Conservation (phyloP, 805 yeast genomes). For the Metschnikowia arizonensis region DNA sequence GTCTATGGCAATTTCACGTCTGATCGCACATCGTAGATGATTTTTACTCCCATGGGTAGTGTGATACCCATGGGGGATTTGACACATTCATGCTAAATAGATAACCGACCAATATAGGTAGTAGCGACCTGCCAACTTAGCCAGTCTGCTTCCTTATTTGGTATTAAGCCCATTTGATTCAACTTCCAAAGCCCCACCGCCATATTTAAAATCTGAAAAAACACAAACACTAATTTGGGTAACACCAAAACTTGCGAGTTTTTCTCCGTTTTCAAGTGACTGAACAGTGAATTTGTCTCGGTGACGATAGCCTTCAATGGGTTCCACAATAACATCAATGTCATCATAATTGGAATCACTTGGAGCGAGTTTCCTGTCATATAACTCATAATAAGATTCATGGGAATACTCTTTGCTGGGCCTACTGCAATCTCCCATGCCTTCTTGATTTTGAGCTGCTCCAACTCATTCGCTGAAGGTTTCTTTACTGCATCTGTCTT, state of each 20-base stretch:
- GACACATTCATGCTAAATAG: neutral
- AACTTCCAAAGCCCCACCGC: conserved; percentile 81
- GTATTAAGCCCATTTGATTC: conserved; percentile 84
- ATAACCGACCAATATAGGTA: conserved; percentile 9
- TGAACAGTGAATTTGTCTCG: conserved; percentile 53
- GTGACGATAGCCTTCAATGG: conserved; percentile 70
- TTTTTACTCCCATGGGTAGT: too few species aligned
- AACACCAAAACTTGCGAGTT: conserved; percentile 30
- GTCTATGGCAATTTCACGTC: too few species aligned
- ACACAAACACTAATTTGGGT: conserved; percentile 46
- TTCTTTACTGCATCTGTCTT: conserved; percentile 11
- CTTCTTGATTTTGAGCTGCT: conserved; percentile 49
- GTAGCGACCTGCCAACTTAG: conserved; percentile 67
- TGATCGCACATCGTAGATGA: too few species aligned
- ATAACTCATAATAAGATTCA: conserved; percentile 86
- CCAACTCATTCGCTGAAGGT: conserved; percentile 23
- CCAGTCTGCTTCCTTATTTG: conserved; percentile 88
- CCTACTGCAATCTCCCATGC: conserved; percentile 84
- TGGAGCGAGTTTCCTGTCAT: conserved; percentile 91
- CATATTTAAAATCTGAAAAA: conserved; percentile 52
- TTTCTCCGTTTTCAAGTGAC: conserved; percentile 37
- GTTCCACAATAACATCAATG: conserved; percentile 73
- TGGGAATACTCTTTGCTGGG: conserved; percentile 82
- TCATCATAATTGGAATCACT: conserved; percentile 86
- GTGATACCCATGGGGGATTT: too few species aligned